Evolutionary conservation across 768 basidiomycete species (phyloP).

Genomic region (Russula lepida): DNA sequence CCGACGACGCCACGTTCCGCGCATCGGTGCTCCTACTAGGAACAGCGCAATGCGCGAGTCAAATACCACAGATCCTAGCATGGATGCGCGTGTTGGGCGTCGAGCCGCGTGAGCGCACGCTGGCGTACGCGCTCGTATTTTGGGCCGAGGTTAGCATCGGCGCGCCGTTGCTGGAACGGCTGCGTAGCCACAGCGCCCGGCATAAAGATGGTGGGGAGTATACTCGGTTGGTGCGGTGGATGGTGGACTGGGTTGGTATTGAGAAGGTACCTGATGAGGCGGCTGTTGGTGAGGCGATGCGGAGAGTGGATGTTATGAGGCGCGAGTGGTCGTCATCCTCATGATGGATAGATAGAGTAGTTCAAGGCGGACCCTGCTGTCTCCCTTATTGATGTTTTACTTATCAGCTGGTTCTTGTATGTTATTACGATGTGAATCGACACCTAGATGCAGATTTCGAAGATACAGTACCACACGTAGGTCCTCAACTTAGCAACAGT

Average conservation of each 20-base stretch:
- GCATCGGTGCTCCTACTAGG: conserved; percentile 58
- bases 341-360: too few relatives aligned
- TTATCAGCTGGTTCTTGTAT: neutral
- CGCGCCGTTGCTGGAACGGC: conserved; percentile 47
- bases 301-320: conserved; percentile 21
- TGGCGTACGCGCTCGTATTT: conserved; percentile 55
- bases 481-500: too few relatives aligned
- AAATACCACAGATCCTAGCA: conserved; percentile 58
- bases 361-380: too few relatives aligned
- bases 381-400: too few relatives aligned
- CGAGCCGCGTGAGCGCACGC: conserved; percentile 42
- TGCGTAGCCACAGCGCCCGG: conserved; percentile 23
- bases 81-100: conserved; percentile 66
- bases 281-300: conserved; percentile 19
- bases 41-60: conserved; percentile 36
- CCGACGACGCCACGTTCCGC: conserved; percentile 45
- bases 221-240: conserved; percentile 23
- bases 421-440: neutral
- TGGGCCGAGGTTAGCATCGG: conserved; percentile 65
- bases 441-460: neutral
- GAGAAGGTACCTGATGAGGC: conserved; percentile 23
- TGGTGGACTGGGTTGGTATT: conserved; percentile 26
- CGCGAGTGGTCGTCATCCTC: conserved; percentile 41
- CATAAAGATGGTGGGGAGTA: conserved; percentile 13
- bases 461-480: too few relatives aligned